phyloP scores from a whole-genome alignment of 495 filamentous ascomycete species.

The Penicillium angulare region DNA sequence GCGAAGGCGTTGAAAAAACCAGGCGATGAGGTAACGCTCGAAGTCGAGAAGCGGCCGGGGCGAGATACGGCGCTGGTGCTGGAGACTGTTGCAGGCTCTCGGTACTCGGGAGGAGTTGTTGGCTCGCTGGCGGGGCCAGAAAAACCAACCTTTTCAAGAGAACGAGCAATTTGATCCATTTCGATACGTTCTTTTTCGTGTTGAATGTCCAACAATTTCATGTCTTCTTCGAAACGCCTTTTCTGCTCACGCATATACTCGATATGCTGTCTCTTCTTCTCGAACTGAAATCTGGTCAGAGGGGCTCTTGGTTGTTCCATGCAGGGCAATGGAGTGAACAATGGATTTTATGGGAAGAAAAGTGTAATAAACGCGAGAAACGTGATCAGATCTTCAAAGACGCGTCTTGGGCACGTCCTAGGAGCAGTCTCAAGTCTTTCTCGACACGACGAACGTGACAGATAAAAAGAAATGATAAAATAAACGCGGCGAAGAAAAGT shows the following conservation, averaged over 20 bases:
- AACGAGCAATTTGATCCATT: constrained; percentile 75
- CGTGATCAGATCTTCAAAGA: too few species aligned
- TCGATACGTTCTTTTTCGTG: constrained; percentile 77
- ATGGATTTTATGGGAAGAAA: too few species aligned
- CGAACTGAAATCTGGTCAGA: constrained; percentile 62
- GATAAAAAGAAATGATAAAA: too few species aligned
- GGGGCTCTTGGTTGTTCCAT: too few species aligned
- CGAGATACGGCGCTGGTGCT: constrained; percentile 69
- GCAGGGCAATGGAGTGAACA: too few species aligned
- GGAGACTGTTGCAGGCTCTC: constrained; percentile 66
- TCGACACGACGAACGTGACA: too few species aligned
- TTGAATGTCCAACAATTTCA: constrained; percentile 80
- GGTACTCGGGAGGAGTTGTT: constrained; percentile 94
- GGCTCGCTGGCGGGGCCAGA: constrained; percentile 84
- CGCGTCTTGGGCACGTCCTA: too few species aligned
- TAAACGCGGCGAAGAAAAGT: too few species aligned
- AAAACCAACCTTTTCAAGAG: constrained; percentile 61
- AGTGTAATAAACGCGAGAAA: too few species aligned
- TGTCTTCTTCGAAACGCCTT: constrained; percentile 79
- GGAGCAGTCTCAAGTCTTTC: too few species aligned
- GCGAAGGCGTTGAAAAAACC: constrained; percentile 71
- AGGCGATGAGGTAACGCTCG: constrained; percentile 76
- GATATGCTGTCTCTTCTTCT: constrained; percentile 87
- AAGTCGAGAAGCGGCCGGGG: constrained; percentile 78
- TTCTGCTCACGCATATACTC: constrained; percentile 83